Base-by-base conservation (phyloP, 2,329 filamentous ascomycete genomes). In the Microascus cirrosus region DNA sequence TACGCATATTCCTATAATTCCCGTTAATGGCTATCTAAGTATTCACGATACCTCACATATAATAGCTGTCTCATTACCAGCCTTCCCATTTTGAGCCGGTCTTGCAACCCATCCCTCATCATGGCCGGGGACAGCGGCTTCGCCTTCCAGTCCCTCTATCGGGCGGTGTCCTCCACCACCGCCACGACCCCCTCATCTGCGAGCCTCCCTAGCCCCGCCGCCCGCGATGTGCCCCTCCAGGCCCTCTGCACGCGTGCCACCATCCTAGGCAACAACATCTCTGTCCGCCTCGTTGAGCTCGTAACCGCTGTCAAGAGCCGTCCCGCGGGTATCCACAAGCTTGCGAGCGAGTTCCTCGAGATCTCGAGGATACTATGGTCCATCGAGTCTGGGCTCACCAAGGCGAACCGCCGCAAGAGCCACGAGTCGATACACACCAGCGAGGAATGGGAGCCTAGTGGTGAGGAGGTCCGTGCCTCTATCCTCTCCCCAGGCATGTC, bases 331-430 rank as follows among this genome's bases (percentile, higher is more conserved):
- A 82, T 86, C 67, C 77, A 80, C 59, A 71, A 75, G 28, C 75
- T 89, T 22, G 83, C 85, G 11, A 77, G 79, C 61, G 83, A 85
- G 62, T 87, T 88, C 65, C 77, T 89, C 59, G 84, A 87, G 58
- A 81, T 83, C 5, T 85, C 81, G 66, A 79, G 83, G 57, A 80
- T 84, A 50, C 73, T 89, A 50, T 86, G 84, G 75, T 80, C 82
- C n/a, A 83, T 88, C 61, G 84, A 87, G 68, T 79, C 82, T 24
- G 85, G 85, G 5, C 74, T 89, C 57, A 69, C 71, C n/a, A 32
- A 56, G 36, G 25, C 42, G 42, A 12, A 36, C 48, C n/a, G 25
- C 15, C 11, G 5, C 15, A 79, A 83, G 63, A 77, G 74, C 52
- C 69, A 74, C 34, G 74, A 75, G 48, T 75, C 74, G 22, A 71